These are phyloP conservation scores for Puccinia hordei DNA, from an alignment of 1,284 basidiomycete genomes.

Conservation along the genomic window DNA sequence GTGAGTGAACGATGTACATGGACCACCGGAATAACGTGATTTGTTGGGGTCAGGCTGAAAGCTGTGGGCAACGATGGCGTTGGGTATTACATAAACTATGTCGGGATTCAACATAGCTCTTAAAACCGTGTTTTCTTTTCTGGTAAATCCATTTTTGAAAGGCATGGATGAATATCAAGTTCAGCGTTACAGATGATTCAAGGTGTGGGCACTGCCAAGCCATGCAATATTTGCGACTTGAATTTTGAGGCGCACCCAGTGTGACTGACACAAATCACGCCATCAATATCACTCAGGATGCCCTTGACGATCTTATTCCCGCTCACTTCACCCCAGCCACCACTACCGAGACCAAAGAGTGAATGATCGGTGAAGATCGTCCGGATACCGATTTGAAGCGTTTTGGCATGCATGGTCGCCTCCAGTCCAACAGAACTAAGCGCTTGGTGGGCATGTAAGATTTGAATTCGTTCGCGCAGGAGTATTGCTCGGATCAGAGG, in stretches of 20 bases:
- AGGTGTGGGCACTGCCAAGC: neutral
- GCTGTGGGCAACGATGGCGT: constrained; percentile 83
- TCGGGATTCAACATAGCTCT: constrained; percentile 74
- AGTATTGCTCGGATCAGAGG: constrained; percentile 88
- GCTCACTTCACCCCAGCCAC: constrained; percentile 83
- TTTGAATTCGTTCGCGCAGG: constrained; percentile 78
- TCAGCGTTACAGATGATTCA: neutral
- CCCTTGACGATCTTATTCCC: constrained; percentile 84
- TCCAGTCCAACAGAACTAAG: constrained; percentile 89
- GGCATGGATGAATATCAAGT: constrained; percentile 12
- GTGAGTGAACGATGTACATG: constrained; percentile 6
- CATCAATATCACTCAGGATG: constrained; percentile 84
- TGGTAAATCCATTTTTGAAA: constrained; percentile 57
- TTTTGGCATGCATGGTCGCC: constrained; percentile 75
- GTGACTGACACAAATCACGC: constrained; percentile 94
- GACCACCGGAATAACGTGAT: constrained; percentile 34
- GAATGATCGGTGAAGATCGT: constrained; percentile 97
- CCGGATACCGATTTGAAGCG: constrained; percentile 63
- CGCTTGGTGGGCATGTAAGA: constrained; percentile 90
- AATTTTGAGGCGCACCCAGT: constrained; percentile 70
- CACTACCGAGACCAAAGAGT: constrained; percentile 92
- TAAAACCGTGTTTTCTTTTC: constrained; percentile 85
- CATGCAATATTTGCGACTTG: neutral
- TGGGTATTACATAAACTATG: constrained; percentile 87
- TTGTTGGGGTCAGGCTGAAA: constrained; percentile 62